phyloP scores from a whole-genome alignment of 441 rosid species.

The Corymbia calophylla region DNA sequence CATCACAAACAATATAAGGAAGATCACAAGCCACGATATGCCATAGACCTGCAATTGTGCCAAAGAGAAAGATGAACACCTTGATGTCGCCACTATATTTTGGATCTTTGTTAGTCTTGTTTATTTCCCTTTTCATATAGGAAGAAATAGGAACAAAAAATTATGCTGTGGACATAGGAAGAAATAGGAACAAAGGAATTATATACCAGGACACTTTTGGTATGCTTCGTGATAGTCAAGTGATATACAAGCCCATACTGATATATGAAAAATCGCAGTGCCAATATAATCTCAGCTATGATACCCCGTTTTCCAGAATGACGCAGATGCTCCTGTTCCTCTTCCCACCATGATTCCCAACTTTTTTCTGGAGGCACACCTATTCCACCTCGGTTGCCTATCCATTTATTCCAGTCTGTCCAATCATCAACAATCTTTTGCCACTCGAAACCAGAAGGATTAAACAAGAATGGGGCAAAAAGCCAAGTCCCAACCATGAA shows the following conservation, averaged over 20 bases:
- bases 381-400: conserved; percentile 84
- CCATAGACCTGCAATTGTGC: conserved; percentile 70
- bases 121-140: not conserved
- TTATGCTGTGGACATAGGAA: not conserved
- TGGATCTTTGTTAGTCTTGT: too few relatives aligned
- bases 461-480: conserved; percentile 97
- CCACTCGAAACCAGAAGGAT: conserved; percentile 99
- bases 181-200: not conserved
- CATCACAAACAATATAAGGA: conserved; percentile 85
- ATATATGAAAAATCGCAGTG: conserved; percentile 84
- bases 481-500: conserved; percentile 99
- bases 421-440: conserved; percentile 99
- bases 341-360: conserved; percentile 99
- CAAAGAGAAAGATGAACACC: not conserved
- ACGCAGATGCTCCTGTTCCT: conserved; percentile 94
- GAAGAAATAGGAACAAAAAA: not conserved
- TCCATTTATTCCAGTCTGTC: conserved; percentile 99
- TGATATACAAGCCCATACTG: conserved; percentile 98
- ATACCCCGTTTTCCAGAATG: conserved; percentile 93
- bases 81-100: too few relatives aligned
- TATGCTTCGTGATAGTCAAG: conserved; percentile 42
- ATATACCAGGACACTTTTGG: conserved; percentile 63
- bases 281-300: conserved; percentile 74
- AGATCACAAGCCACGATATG: conserved; percentile 90
- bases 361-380: conserved; percentile 98